Evolutionary conservation across 2,329 filamentous ascomycete genomes (phyloP), one percentile per base, ranked within the genome.

Genomic region (Alternaria conjuncta): DNA sequence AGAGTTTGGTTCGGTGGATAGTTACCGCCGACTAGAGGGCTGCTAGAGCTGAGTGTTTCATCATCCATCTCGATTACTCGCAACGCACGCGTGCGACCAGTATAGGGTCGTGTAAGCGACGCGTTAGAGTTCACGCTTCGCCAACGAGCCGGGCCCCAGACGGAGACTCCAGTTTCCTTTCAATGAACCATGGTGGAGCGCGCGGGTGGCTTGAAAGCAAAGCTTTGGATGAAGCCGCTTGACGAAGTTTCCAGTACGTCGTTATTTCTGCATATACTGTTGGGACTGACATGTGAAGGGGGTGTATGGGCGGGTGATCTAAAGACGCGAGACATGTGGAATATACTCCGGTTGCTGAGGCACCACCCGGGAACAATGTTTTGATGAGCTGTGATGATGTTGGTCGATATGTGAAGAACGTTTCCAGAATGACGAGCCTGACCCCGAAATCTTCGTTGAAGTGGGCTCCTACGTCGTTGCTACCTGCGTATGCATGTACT

Each of bases 1-100:
- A 63, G 44, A 61, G 58, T 64, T 61, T 57, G 57, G 54, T 61
- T 56, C 36, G 32, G 57, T 56, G 55, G 30, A 49, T 64, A 61
- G 57, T 28, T 63, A 53, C 60, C 63, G 63, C 63, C 47, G 54
- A 46, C 64, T 57, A 59, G 45, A 45, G 36, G 23, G 46, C 25
- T 53, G 30, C 54, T 21, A 28, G 26, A 46, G 61, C 58, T 50
- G 61, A 47, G 61, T 56, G 54, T 61, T 51, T 63, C 55, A 47
- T 57, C n/a, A 36, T 60, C 57, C 51, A 53, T 45, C 13, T 23
- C 18, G 47, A 61, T 58, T 26, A n/a, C 56, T 50, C 20, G 46
- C 44, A 30, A 46, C 44, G 7, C 32, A 55, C 45, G 49, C 30
- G 28, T 53, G 32, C 49, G 30, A 53, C 36, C 45, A 43, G 41